A percentile compares a stretch with the other conserved stretches of the same genome.
Evolutionary conservation across 768 basidiomycete genomes (phyloP).

Genomic region (Boletus tylopilopsis): DNA sequence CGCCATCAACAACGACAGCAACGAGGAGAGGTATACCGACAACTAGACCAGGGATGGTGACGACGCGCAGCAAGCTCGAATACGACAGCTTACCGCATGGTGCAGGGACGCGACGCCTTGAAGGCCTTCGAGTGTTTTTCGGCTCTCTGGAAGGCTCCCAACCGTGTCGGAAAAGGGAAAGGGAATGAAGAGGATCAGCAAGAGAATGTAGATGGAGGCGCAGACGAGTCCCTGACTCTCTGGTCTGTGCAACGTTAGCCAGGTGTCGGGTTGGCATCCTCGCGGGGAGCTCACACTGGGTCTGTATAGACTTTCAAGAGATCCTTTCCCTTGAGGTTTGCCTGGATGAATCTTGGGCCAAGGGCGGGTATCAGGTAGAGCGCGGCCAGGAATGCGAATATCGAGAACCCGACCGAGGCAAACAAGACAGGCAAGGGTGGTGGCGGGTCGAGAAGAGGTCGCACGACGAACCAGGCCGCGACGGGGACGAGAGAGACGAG

Average conservation of each 20-base stretch:
- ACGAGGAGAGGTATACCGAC: conserved; percentile 86
- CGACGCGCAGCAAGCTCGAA: background rate
- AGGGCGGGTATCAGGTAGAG: conserved; percentile 80
- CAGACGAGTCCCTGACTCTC: conserved; percentile 92
- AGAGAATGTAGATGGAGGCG: conserved; percentile 82
- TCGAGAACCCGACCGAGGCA: conserved; percentile 76
- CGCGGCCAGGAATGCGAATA: conserved; percentile 77
- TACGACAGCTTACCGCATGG: conserved; percentile 58
- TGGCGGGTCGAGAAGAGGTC: conserved; percentile 66
- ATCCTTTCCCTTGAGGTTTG: conserved; percentile 83
- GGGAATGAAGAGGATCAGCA: conserved; percentile 90
- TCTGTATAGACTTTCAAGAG: conserved; percentile 76
- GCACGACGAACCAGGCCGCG: conserved; percentile 67
- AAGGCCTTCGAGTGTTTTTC: conserved; percentile 44
- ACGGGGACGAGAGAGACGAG: conserved; percentile 62
- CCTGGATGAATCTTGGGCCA: conserved; percentile 73
- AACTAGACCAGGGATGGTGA: conserved; percentile 44
- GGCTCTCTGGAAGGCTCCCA: conserved; percentile 39
- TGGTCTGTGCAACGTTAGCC: conserved; percentile 53
- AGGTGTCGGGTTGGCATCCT: background rate
- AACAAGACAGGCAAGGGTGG: conserved; percentile 73
- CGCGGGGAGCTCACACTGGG: conserved; percentile 51
- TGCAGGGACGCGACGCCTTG: conserved; percentile 56
- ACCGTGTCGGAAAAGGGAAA: conserved; percentile 86
- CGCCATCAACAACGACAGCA: conserved; percentile 89